Evolutionary conservation across 805 yeast genomes (phyloP).

Genomic region (Zygotorulaspora florentina): DNA sequence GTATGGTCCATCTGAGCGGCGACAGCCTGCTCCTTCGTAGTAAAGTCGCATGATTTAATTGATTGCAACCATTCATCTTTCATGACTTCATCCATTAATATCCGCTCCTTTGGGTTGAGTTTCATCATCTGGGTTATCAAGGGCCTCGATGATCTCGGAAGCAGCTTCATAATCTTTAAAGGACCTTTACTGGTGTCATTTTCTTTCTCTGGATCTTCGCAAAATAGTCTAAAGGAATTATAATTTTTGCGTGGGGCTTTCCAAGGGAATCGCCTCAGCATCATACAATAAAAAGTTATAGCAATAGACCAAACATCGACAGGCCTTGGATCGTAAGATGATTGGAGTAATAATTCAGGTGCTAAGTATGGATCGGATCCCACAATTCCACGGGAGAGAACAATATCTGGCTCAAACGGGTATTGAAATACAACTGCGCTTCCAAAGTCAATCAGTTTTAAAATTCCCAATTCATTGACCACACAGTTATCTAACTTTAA

Average conservation of each 20-base stretch:
- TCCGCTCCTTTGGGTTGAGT: slow-evolving; percentile 55
- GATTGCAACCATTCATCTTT: slow-evolving; percentile 53
- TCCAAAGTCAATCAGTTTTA: slow-evolving; percentile 91
- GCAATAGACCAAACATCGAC: slow-evolving; percentile 94
- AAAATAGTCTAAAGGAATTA: slow-evolving; percentile 66
- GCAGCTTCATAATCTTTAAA: slow-evolving; percentile 59
- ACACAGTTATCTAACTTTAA: slow-evolving; percentile 92
- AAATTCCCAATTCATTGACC: slow-evolving; percentile 64
- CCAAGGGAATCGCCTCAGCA: slow-evolving; percentile 89
- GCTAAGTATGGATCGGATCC: slow-evolving; percentile 96
- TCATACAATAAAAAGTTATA: slow-evolving; percentile 87
- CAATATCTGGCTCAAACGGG: slow-evolving; percentile 52
- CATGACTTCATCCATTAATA: slow-evolving; percentile 52
- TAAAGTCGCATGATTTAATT: slow-evolving; percentile 50
- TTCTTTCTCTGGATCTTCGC: slow-evolving; percentile 39
- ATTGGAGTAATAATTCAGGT: slow-evolving; percentile 69
- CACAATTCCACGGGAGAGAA: slow-evolving; percentile 76
- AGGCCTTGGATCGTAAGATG: slow-evolving; percentile 73
- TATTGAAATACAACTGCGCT: slow-evolving; percentile 80
- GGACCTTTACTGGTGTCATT: slow-evolving; percentile 59
- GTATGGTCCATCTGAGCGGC: slow-evolving; percentile 41
- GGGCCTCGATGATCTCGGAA: slow-evolving; percentile 63
- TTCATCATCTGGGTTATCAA: slow-evolving; percentile 63
- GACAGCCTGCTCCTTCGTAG: slow-evolving; percentile 24
- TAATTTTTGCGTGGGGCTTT: slow-evolving; percentile 79